These are phyloP conservation scores for Suhomyces yuchorum DNA, from an alignment of 1,139 yeast genomes.

Conservation along the genomic window DNA sequence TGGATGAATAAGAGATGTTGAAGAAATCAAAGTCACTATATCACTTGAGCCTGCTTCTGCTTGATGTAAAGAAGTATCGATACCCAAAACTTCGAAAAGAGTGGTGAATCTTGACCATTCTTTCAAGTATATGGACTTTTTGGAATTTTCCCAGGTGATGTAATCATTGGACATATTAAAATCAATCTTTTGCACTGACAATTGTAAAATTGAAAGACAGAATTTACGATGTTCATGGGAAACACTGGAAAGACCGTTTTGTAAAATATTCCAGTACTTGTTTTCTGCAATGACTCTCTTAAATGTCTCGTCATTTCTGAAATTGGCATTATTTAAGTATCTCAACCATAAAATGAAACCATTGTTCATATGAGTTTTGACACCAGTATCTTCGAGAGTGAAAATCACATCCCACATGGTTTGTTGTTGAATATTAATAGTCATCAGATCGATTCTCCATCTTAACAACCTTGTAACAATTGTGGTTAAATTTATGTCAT, in stretches of 20 bases:
- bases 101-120: slow-evolving; percentile 78
- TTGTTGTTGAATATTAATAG: slow-evolving; percentile 22
- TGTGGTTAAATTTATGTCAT: slow-evolving; percentile 35
- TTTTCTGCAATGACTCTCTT: slow-evolving; percentile 33
- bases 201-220: slow-evolving; percentile 66
- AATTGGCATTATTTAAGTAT: slow-evolving; percentile 33
- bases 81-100: slow-evolving; percentile 74
- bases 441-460: slow-evolving; percentile 48
- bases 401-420: slow-evolving; percentile 51
- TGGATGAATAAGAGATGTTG: slow-evolving; percentile 55
- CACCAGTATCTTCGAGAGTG: slow-evolving; percentile 30
- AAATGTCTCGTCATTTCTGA: slow-evolving; percentile 26
- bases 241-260: slow-evolving; percentile 55
- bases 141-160: slow-evolving; percentile 49
- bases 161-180: slow-evolving; percentile 40
- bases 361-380: slow-evolving; percentile 39
- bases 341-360: slow-evolving; percentile 61
- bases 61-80: slow-evolving; percentile 87
- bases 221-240: slow-evolving; percentile 74
- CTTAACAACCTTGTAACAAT: slow-evolving; percentile 42
- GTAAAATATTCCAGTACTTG: slow-evolving; percentile 62
- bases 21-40: slow-evolving; percentile 56
- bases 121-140: slow-evolving; percentile 35
- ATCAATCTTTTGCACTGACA: slow-evolving; percentile 54
- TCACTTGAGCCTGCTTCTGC: slow-evolving; percentile 77